A percentile compares a stretch with the other conserved stretches of the same genome.
Evolutionary conservation across 352 stramenopile genomes (phyloP).

Genomic region (Globisporangium nagaii): DNA sequence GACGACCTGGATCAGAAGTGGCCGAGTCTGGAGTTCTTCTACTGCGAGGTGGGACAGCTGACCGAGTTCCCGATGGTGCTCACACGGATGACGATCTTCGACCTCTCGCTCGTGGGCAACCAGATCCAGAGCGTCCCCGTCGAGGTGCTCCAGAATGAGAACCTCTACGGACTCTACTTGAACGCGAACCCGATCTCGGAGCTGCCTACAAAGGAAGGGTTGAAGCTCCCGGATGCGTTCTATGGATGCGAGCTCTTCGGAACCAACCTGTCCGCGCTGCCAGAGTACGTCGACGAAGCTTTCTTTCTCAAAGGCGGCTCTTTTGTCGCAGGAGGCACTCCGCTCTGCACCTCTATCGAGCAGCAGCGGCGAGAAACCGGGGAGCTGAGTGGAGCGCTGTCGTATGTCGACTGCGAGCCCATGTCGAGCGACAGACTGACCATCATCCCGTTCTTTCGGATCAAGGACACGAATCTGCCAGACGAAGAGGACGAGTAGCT

Average conservation of each 20-base stretch:
- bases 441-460: not conserved
- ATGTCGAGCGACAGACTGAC: not conserved
- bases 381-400: not conserved
- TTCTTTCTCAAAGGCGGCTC: slow-evolving; percentile 4
- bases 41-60: slow-evolving; percentile 5
- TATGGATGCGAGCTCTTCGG: not conserved
- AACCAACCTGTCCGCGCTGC: not conserved
- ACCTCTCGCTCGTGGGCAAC: slow-evolving; percentile 18
- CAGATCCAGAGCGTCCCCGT: slow-evolving; percentile 2
- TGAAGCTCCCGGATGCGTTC: slow-evolving; percentile 2
- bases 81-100: not conserved
- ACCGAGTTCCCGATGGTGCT: slow-evolving; percentile 1
- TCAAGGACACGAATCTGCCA: slow-evolving; percentile 3
- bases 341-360: not conserved
- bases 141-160: slow-evolving; percentile 3
- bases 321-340: not conserved
- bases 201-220: not conserved
- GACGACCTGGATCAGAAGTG: slow-evolving; percentile 33
- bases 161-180: slow-evolving; percentile 4
- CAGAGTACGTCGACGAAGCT: slow-evolving; percentile 7
- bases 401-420: not conserved
- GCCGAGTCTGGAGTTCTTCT: slow-evolving; percentile 6
- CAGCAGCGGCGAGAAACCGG: not conserved
- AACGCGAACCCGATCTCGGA: slow-evolving; percentile 14
- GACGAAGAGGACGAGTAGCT: not conserved